These are phyloP conservation scores for Auxenochlorella protothecoides DNA, from an alignment of 139 green algal genomes.

Conservation along the genomic window DNA sequence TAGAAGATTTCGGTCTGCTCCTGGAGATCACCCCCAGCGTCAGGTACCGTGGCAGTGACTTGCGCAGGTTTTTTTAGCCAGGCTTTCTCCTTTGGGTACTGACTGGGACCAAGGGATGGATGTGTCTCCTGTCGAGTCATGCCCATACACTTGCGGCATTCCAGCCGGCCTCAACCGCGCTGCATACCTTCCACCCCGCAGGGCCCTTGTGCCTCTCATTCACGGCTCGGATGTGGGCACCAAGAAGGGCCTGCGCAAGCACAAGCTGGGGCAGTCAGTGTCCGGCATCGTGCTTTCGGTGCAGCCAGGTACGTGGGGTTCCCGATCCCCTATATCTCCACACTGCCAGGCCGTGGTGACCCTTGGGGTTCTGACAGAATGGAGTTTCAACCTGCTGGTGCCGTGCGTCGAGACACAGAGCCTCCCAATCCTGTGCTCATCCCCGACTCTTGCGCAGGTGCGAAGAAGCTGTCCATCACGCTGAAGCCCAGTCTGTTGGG, in stretches of 20 bases:
- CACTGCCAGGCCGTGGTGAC: too few species aligned
- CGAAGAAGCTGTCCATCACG: conserved; percentile 51
- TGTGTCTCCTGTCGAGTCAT: too few species aligned
- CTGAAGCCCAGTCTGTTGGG: conserved; percentile 72
- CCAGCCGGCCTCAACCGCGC: too few species aligned
- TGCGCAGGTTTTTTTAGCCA: too few species aligned
- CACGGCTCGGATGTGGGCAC: conserved; percentile 39
- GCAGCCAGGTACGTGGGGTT: conserved; percentile 24
- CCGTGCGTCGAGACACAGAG: too few species aligned
- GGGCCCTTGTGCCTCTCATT: conserved; percentile 36
- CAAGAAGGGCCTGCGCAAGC: conserved; percentile 18
- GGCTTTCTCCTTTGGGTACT: too few species aligned
- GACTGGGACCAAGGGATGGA: too few species aligned
- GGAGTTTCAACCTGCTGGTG: too few species aligned
- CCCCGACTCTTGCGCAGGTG: neutral
- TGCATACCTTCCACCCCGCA: conserved; percentile 1
- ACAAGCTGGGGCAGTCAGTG: conserved; percentile 53
- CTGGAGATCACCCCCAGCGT: conserved; percentile 45
- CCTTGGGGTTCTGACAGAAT: too few species aligned
- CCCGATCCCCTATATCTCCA: too few species aligned
- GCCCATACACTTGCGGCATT: too few species aligned
- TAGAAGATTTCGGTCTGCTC: conserved; percentile 48
- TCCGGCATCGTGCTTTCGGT: conserved; percentile 44
- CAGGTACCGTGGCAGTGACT: conserved; percentile 8
- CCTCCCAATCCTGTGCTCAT: neutral